Evolutionary conservation across 2,329 filamentous ascomycete species (phyloP), one percentile per base, ranked within the genome.

Genomic region (Sporothrix protearum): DNA sequence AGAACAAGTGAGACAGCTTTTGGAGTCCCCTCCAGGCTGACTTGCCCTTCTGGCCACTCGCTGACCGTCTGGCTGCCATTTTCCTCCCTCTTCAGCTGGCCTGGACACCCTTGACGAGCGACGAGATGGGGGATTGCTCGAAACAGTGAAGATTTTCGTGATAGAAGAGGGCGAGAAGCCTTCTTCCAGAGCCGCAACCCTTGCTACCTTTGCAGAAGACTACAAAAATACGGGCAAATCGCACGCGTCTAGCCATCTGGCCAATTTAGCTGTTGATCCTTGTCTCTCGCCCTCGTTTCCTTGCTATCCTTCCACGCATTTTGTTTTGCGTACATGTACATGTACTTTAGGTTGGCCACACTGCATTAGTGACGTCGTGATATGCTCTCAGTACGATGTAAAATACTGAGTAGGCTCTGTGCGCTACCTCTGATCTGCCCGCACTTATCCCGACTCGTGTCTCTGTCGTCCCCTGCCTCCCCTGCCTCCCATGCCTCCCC

Each of bases 31-130:
- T 39, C 22, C 57, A 22, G n/a, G 57, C 33, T 39, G 12, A 3
- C 14, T 6, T 39, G 33, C n/a, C 19, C 7, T 8, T 22, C n/a
- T 39, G 36, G 59, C 59, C 59, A 28, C 63, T 66, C 42, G 49
- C 25, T 30, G 63, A 25, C 42, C n/a, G 16, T 28, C 47, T 53
- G 64, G 28, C 30, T 39, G 30, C 53, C 42, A 16, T 49, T 66
- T 64, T 64, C 59, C 61, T 39, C n/a, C 19, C n/a, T 30, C 28
- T 55, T 68, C 66, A 55, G 66, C 66, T 68, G 66, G 49, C 47
- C 49, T 30, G 2, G 49, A 49, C 66, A 39, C 39, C 66, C 66
- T 36, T 49, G 64, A 53, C 63, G 14, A n/a, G 25, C 6, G 16
- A 33, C 9, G 14, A 14, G 25, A 33, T 12, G 42, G 42, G 25